Evolutionary conservation across 2,329 filamentous ascomycete genomes (phyloP).

Genomic region (Alternaria gaisen): DNA sequence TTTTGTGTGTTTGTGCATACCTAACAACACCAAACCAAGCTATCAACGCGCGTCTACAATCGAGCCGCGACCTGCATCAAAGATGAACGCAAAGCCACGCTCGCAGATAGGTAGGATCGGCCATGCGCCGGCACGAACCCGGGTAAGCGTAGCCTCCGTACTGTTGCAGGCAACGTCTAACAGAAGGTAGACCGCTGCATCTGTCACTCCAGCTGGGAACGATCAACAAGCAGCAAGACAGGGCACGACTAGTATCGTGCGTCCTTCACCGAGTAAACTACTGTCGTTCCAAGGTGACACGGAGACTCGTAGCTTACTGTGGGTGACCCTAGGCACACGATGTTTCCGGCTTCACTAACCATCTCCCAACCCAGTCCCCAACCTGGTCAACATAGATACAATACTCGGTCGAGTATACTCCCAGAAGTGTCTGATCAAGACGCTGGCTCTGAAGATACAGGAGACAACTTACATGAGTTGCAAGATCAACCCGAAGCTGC

Average conservation of each 20-base stretch:
- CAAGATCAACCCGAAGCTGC: not conserved
- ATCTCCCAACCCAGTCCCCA: constrained; percentile 28
- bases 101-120: constrained; percentile 23
- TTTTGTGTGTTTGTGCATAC: constrained; percentile 12
- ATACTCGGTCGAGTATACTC: constrained; percentile 19
- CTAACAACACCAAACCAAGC: constrained; percentile 8
- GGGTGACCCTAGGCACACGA: not conserved
- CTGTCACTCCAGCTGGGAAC: not conserved
- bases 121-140: constrained; percentile 13
- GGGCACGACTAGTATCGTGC: constrained; percentile 2
- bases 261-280: constrained; percentile 6
- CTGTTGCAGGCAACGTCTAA: constrained; percentile 7
- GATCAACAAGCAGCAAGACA: not conserved
- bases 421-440: constrained; percentile 11
- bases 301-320: constrained; percentile 40
- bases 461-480: not conserved
- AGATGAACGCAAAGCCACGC: constrained; percentile 28
- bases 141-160: constrained; percentile 10
- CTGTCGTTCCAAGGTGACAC: constrained; percentile 18
- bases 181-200: constrained; percentile 13
- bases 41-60: constrained; percentile 4
- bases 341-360: constrained; percentile 1
- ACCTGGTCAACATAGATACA: constrained; percentile 37
- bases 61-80: constrained; percentile 36
- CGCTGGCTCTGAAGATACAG: constrained; percentile 1